phyloP scores from a whole-genome alignment of 805 yeast genomes.

The Wickerhamomyces chambardii region DNA sequence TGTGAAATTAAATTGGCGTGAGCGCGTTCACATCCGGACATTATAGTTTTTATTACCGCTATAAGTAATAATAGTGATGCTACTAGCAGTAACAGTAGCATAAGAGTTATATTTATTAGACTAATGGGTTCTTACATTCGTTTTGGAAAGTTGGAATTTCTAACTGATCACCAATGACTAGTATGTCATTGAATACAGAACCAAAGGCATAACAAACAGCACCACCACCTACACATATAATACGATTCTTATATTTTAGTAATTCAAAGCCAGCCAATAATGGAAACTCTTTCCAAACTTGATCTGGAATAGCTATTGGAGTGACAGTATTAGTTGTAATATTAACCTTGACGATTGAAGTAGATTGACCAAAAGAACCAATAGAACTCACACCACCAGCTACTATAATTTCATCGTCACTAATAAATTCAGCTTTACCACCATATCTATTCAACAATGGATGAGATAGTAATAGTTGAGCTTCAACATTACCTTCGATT shows the following conservation, averaged over 20 bases:
- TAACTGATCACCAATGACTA: conserved; percentile 3
- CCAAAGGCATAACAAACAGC: conserved; percentile 84
- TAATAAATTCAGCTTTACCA: conserved; percentile 24
- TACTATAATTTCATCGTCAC: conserved; percentile 28
- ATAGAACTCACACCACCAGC: conserved; percentile 50
- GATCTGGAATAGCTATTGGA: conserved; percentile 20
- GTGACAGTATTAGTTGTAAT: conserved; percentile 9
- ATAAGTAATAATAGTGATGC: too few species aligned
- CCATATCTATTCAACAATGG: conserved; percentile 40
- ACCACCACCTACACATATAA: conserved; percentile 51
- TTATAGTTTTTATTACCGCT: too few species aligned
- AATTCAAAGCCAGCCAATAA: conserved; percentile 48
- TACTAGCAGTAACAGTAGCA: too few species aligned
- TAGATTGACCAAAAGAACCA: conserved; percentile 21
- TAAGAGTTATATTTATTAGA: too few species aligned
- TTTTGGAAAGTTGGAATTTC: background rate
- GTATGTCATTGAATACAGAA: conserved; percentile 32
- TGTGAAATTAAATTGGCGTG: too few species aligned
- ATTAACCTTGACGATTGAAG: conserved; percentile 28
- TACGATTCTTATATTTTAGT: conserved; percentile 12
- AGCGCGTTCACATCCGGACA: too few species aligned
- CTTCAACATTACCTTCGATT: conserved; percentile 5
- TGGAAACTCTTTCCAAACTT: conserved; percentile 31
- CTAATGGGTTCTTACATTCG: background rate
- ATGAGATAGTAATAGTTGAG: conserved; percentile 14